Percentiles rank a stretch among this genome's conserved stretches.
These are phyloP conservation scores for Trichoderma simmonsii DNA, from an alignment of 2,329 filamentous ascomycete genomes.

Conservation along the genomic window DNA sequence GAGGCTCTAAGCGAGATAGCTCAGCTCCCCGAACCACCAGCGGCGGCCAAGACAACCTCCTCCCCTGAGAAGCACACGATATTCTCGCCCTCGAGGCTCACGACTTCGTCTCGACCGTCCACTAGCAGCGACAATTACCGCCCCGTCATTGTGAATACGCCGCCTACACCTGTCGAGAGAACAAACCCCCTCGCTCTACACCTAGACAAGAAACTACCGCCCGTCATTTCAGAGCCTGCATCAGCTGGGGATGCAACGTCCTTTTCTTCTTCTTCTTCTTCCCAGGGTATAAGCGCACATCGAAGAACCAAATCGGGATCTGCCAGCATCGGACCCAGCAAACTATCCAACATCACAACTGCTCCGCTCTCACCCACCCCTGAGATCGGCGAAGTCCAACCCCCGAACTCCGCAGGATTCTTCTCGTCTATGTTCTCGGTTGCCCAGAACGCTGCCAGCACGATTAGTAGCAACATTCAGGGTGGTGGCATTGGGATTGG, in stretches of 20 bases:
- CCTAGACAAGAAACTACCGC: conserved; percentile 30
- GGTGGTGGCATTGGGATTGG: conserved; percentile 58
- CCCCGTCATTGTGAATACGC: conserved; percentile 62
- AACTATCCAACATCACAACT: conserved; percentile 73
- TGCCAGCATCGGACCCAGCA: conserved; percentile 67
- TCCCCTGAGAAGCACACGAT: conserved; percentile 29
- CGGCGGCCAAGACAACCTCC: conserved; percentile 31
- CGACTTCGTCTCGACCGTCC: conserved; percentile 44
- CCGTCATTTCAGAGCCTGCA: conserved; percentile 27
- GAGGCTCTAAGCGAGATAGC: conserved; percentile 13
- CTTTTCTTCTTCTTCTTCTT: conserved; percentile 52
- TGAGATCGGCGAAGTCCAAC: conserved; percentile 59
- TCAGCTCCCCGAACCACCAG: conserved; percentile 28
- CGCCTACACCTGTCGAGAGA: conserved; percentile 59
- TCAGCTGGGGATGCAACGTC: conserved; percentile 54
- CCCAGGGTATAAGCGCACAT: conserved; percentile 72
- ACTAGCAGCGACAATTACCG: conserved; percentile 41
- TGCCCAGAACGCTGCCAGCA: conserved; percentile 85
- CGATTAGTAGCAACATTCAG: conserved; percentile 69
- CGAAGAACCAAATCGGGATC: conserved; percentile 53
- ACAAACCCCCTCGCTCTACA: conserved; percentile 25
- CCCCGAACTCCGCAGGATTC: conserved; percentile 66
- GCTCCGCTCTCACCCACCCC: conserved; percentile 72
- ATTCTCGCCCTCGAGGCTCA: conserved; percentile 29
- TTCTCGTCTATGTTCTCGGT: conserved; percentile 92